Evolutionary conservation across 768 basidiomycete genomes (phyloP).

Genomic region (Trametes cubensis): DNA sequence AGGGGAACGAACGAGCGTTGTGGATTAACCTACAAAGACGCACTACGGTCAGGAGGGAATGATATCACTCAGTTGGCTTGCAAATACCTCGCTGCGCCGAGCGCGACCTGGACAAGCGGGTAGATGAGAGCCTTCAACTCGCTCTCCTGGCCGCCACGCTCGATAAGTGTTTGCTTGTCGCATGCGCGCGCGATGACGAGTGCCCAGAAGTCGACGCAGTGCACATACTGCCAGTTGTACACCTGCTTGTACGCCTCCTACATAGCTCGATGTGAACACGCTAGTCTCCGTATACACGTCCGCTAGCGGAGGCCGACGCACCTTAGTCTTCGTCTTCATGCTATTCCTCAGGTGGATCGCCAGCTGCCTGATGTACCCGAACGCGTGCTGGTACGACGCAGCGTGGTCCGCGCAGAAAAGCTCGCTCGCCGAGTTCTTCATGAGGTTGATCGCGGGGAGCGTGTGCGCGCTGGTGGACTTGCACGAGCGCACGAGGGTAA

Average conservation of each 20-base stretch:
- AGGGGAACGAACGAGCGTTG: conserved; percentile 89
- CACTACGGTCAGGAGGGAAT: background rate
- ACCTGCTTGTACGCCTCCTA: conserved; percentile 92
- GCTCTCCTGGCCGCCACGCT: conserved; percentile 61
- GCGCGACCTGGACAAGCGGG: conserved; percentile 90
- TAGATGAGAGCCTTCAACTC: conserved; percentile 89
- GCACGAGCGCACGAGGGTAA: conserved; percentile 79
- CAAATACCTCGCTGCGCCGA: conserved; percentile 86
- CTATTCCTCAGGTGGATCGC: conserved; percentile 91
- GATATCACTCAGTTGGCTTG: conserved; percentile 31
- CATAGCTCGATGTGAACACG: conserved; percentile 3
- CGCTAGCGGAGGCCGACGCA: conserved; percentile 31
- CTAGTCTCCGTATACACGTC: background rate
- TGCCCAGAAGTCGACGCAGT: conserved; percentile 96
- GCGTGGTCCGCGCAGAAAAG: conserved; percentile 80
- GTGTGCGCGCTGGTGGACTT: conserved; percentile 87
- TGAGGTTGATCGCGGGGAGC: conserved; percentile 88
- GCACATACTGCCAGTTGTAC: conserved; percentile 98
- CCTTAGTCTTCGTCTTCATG: conserved; percentile 88
- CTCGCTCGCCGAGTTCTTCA: conserved; percentile 98
- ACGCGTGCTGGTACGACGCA: conserved; percentile 88
- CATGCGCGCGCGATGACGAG: conserved; percentile 85
- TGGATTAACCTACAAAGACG: conserved; percentile 70
- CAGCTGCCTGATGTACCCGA: conserved; percentile 92
- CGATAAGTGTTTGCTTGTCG: conserved; percentile 55